These are phyloP conservation scores for Penicillium hordei DNA, from an alignment of 2,329 filamentous ascomycete species.

Conservation along the genomic window DNA sequence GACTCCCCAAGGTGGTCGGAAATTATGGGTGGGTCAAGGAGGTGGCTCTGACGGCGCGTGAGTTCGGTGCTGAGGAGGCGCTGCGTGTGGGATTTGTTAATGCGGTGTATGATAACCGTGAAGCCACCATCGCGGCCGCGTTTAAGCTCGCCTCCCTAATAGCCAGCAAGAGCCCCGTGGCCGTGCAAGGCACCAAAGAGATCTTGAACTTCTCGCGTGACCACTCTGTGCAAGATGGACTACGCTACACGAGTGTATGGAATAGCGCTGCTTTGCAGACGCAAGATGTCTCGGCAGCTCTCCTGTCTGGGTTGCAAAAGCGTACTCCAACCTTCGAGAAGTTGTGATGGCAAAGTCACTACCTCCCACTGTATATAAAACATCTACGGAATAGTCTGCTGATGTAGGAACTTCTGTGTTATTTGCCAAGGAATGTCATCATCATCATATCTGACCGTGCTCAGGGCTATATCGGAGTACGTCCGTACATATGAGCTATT, in stretches of 20 bases:
- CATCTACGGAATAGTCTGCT: neutral
- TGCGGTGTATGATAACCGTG: constrained; percentile 52
- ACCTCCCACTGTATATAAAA: neutral
- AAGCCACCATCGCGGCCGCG: constrained; percentile 61
- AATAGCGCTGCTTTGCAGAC: constrained; percentile 82
- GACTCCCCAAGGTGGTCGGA: constrained; percentile 50
- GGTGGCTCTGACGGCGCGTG: constrained; percentile 45
- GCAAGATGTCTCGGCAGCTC: constrained; percentile 69
- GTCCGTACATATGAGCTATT: neutral
- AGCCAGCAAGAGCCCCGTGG: constrained; percentile 80
- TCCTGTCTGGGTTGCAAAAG: constrained; percentile 76
- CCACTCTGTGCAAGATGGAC: constrained; percentile 70
- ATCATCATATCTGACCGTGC: neutral
- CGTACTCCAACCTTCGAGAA: constrained; percentile 81
- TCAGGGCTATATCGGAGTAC: neutral
- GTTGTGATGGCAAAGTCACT: constrained; percentile 51
- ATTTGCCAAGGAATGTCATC: neutral
- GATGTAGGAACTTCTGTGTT: neutral
- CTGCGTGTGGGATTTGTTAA: constrained; percentile 46
- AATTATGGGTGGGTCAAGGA: constrained; percentile 51
- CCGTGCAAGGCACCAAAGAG: constrained; percentile 84
- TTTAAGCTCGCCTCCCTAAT: constrained; percentile 65
- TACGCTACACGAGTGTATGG: constrained; percentile 85
- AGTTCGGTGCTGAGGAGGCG: constrained; percentile 49
- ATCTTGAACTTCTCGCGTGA: constrained; percentile 79